Base-by-base conservation (phyloP, 2,329 filamentous ascomycete genomes). In the Zasmidium citrigriseum region DNA sequence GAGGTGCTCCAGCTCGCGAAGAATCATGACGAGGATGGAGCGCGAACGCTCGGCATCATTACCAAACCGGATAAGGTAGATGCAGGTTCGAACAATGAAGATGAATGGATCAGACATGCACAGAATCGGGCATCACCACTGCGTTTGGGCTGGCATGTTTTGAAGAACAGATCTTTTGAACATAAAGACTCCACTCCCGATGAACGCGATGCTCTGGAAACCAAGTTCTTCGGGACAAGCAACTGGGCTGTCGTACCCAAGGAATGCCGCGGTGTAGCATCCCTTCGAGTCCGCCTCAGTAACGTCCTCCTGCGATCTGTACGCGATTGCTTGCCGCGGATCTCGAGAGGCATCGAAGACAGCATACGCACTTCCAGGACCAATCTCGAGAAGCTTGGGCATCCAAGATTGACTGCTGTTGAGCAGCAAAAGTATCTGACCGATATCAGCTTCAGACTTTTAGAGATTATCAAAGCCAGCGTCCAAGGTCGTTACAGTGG, bases 1-100 rank as follows among this genome's bases (percentile, higher is more conserved):
- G 69, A 74, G 22, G 79, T 82, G 38, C 66, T 80, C 1, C 63
- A 74, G 20, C 62, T 73, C 41, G 74, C 77, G 57, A 72, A 72
- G 21, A 58, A 68, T 2, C 55, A 59, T 16, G 76, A 78, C 54
- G 18, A 44, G 1, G 38, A 52, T 1, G 68, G 68, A 9, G 22
- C 49, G 2, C 56, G 72, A 7, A 75, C 72, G 1, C 47, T 75
- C 18, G 72, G 72, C 2, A 64, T 75, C 2, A 58, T 75, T 27
- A 74, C 73, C 1, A 75, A 73, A 53, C 71, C 70, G 1, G 70
- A 73, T 52, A 48, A 67, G 1, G 61, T 71, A 3, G 62, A 65
- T 46, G 59, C 57, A 41, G 58, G 59, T 1, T 55, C 62, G n/a
- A 45, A 53, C 16, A 47, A 38, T 16, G 50, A 51, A 23, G 22